Evolutionary conservation across 495 filamentous ascomycete species (phyloP), one percentile per base, ranked within the genome.

Genomic region (Lasiosphaeris hirsuta): DNA sequence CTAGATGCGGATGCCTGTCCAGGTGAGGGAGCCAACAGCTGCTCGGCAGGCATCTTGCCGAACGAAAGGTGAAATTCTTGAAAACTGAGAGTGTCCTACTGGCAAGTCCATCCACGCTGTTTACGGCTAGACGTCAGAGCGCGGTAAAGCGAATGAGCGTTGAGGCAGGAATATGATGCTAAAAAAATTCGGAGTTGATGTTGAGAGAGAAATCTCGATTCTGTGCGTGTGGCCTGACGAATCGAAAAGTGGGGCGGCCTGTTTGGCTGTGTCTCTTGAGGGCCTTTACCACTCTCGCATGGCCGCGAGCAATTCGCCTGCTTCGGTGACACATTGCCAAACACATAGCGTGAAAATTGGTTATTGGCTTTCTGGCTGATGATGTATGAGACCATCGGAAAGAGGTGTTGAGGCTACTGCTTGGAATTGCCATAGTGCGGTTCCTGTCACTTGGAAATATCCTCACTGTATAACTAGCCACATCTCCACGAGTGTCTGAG

Each of bases 1-100:
- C n/a, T n/a, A n/a, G 51, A 43, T 7, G 44, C 15, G 34, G 34
- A 50, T 51, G 56, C 14, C n/a, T 18, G 47, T 13, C 23, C 18
- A 40, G 38, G 14, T 43, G 44, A 47, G 45, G 19, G 51, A 17
- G 41, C 13, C 42, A 33, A 15, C 53, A 33, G 34, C 53, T 44
- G 56, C 51, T 54, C 18, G 37, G 59, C 43, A 23, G 55, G 19
- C 59, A 62, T 62, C 35, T 41, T 34, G 35, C 42, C 40, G 35
- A 54, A 39, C 45, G 42, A 18, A 11, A 53, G 50, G 35, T 18
- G 4, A 43, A 51, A 37, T 30, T n/a, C n/a, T n/a, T 7, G 34
- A n/a, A 45, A 18, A 15, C 4, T 19, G 48, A 37, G 19, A 18
- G 15, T 7, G 8, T 15, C 36, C 30, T 36, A 14, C 19, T 41